Evolutionary conservation across 306 rosid species (phyloP).

Genomic region (Malus sylvestris): DNA sequence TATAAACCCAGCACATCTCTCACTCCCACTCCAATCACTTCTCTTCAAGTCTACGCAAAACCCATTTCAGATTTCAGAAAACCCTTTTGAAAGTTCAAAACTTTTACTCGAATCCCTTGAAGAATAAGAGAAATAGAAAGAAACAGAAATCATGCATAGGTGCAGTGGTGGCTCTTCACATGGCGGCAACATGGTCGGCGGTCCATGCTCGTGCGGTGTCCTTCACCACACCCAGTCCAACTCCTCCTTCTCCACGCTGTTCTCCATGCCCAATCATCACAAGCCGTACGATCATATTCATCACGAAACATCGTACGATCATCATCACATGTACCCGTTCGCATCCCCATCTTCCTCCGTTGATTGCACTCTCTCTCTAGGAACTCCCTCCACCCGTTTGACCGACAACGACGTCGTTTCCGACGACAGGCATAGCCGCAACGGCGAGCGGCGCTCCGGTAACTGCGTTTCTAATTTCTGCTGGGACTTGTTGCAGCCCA

Average conservation of each 20-base stretch:
- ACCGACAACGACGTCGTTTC: slow-evolving; percentile 26
- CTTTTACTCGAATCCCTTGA: background rate
- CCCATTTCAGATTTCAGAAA: background rate
- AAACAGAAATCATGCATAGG: slow-evolving; percentile 45
- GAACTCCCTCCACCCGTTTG: slow-evolving; percentile 76
- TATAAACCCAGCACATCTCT: background rate
- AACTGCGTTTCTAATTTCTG: slow-evolving; percentile 47
- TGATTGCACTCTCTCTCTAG: slow-evolving; percentile 91
- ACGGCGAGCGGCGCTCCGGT: slow-evolving; percentile 20
- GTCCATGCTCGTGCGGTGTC: slow-evolving; percentile 54
- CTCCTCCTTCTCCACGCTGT: slow-evolving; percentile 64
- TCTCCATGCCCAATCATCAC: slow-evolving; percentile 46
- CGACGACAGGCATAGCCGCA: background rate
- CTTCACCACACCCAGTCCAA: slow-evolving; percentile 36
- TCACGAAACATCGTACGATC: background rate
- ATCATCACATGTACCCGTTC: slow-evolving; percentile 27
- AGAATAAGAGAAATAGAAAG: background rate
- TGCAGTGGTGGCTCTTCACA: slow-evolving; percentile 40
- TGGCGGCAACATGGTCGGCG: slow-evolving; percentile 58
- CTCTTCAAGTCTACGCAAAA: background rate
- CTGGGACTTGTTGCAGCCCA: slow-evolving; percentile 77
- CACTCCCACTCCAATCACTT: background rate
- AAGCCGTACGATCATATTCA: slow-evolving; percentile 23
- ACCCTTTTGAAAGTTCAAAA: background rate
- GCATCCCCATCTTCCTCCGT: slow-evolving; percentile 51